Conservation (phyloP, 2,329 filamentous ascomycete genomes). For the Nemania bipapillata region DNA sequence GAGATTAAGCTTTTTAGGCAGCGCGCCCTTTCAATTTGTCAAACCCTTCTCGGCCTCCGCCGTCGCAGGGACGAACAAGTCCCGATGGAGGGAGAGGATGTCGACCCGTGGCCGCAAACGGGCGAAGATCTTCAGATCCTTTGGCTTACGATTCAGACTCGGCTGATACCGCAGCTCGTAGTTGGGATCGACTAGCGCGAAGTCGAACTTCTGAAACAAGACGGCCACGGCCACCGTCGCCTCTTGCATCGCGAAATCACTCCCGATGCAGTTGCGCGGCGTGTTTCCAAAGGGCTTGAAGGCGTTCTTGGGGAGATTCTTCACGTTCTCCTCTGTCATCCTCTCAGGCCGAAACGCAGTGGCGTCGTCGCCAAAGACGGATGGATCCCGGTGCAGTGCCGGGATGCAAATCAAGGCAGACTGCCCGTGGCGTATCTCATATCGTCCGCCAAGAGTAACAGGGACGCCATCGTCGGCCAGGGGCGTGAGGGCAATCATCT, state of each 20-base stretch:
- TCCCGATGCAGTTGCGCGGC: conserved; percentile 31
- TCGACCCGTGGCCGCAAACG: conserved; percentile 22
- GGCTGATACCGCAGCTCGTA: conserved; percentile 28
- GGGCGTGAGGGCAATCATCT: conserved; percentile 51
- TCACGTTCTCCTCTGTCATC: conserved; percentile 59
- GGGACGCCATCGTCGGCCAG: conserved; percentile 50
- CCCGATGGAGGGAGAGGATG: conserved; percentile 23
- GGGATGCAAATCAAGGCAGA: conserved; percentile 50
- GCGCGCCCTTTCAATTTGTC: neutral
- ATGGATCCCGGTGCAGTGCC: conserved; percentile 55
- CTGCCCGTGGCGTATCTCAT: conserved; percentile 51
- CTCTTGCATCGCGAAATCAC: conserved; percentile 35
- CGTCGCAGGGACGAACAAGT: conserved; percentile 19
- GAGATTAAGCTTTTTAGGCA: neutral
- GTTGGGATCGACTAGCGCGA: conserved; percentile 31
- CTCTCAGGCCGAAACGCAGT: conserved; percentile 59
- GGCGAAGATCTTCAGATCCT: conserved; percentile 29
- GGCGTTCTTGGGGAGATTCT: conserved; percentile 43
- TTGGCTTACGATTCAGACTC: conserved; percentile 25
- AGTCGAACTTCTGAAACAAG: conserved; percentile 37
- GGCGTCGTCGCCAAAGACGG: conserved; percentile 58
- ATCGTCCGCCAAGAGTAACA: conserved; percentile 49
- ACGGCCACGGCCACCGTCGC: conserved; percentile 28
- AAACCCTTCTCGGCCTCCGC: neutral
- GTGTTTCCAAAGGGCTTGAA: conserved; percentile 36